Percentiles rank a stretch among this genome's conserved stretches.
These are phyloP conservation scores for Glycyrrhiza uralensis DNA, from an alignment of 306 rosid species.

Conservation along the genomic window DNA sequence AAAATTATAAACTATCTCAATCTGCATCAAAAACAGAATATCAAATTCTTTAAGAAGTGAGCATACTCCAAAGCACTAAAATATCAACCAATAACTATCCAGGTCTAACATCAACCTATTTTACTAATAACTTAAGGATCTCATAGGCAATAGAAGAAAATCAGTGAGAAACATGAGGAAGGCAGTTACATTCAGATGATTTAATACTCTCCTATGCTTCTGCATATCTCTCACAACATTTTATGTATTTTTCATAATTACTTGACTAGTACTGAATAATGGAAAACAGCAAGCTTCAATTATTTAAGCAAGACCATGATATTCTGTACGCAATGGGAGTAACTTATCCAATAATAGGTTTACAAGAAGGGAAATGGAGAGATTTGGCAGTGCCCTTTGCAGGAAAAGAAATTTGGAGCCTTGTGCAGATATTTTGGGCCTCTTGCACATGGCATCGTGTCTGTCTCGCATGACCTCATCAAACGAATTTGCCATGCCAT, in stretches of 20 bases:
- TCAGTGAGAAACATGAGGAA: neutral
- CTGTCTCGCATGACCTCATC: neutral
- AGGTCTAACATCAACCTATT: neutral
- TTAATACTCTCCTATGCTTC: neutral
- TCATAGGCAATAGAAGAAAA: neutral
- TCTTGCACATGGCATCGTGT: neutral
- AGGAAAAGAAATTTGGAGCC: too few relatives aligned
- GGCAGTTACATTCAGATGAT: neutral
- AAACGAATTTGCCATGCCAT: neutral
- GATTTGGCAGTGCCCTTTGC: neutral
- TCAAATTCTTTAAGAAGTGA: constrained; percentile 24
- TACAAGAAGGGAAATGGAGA: neutral
- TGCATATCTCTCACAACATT: neutral
- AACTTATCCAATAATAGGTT: neutral
- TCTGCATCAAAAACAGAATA: constrained; percentile 37
- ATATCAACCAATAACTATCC: neutral
- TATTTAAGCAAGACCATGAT: neutral
- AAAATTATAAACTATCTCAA: constrained; percentile 76
- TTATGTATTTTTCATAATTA: neutral
- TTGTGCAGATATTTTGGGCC: neutral
- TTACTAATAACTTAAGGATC: neutral
- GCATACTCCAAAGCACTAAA: neutral
- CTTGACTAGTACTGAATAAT: neutral
- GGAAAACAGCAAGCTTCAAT: neutral
- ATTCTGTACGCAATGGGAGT: neutral